A percentile compares a stretch with the other conserved stretches of the same genome.
These are phyloP conservation scores for Rhytidiadelphus loreus DNA, from an alignment of 225 moss, liverwort and hornwort species.

Conservation along the genomic window DNA sequence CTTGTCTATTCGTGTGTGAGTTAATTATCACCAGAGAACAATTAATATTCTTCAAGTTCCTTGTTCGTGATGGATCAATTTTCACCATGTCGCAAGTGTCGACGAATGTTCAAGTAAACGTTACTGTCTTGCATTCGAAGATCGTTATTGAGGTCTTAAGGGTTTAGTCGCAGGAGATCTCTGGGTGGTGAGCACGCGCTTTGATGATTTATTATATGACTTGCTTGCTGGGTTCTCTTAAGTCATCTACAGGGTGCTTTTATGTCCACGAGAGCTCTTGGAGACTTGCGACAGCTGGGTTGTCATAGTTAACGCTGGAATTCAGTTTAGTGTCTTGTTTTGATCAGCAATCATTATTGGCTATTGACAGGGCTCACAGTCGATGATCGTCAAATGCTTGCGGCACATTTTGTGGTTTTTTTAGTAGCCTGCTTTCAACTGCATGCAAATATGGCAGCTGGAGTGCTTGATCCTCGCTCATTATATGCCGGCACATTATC, in stretches of 20 bases:
- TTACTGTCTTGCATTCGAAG: neutral
- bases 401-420: constrained; percentile 88
- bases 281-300: neutral
- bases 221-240: neutral
- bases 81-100: neutral
- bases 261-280: neutral
- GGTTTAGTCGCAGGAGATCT: neutral
- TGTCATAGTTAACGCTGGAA: neutral
- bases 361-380: constrained; percentile 55
- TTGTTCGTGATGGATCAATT: neutral
- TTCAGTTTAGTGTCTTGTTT: neutral
- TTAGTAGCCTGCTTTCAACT: constrained; percentile 72
- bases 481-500: constrained; percentile 48
- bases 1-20: neutral
- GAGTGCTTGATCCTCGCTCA: constrained; percentile 43
- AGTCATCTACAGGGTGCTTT: neutral
- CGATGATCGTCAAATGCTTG: constrained; percentile 90
- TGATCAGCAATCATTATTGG: constrained; percentile 7
- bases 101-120: neutral
- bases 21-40: neutral
- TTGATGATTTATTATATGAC: neutral
- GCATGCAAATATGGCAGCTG: constrained; percentile 71
- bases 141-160: neutral
- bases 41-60: neutral
- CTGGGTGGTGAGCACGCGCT: neutral